Evolutionary conservation across 2,329 filamentous ascomycete genomes (phyloP).

Genomic region (Nemania sp.): DNA sequence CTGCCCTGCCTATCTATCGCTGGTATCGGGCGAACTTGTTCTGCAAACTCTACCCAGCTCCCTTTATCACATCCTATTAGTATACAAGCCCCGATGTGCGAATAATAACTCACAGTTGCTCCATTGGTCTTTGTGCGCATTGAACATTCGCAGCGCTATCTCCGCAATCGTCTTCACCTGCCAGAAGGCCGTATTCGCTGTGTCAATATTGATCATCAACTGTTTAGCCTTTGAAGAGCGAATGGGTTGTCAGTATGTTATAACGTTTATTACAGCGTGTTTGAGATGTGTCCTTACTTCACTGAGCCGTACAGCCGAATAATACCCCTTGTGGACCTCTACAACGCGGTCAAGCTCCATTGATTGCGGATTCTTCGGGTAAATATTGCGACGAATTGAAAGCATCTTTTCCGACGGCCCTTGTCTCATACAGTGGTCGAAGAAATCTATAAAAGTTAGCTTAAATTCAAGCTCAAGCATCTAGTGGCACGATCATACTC

Average conservation of each 20-base stretch:
- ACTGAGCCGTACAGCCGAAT: slow-evolving; percentile 80
- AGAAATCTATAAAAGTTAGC: slow-evolving; percentile 61
- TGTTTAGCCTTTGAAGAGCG: slow-evolving; percentile 49
- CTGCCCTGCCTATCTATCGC: slow-evolving; percentile 28
- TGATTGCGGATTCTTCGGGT: slow-evolving; percentile 57
- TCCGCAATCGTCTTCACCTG: slow-evolving; percentile 46
- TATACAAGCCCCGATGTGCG: slow-evolving; percentile 9
- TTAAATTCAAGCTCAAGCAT: background rate
- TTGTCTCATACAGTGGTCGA: slow-evolving; percentile 87
- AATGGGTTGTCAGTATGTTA: background rate
- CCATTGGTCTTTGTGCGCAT: slow-evolving; percentile 36
- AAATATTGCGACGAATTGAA: slow-evolving; percentile 83
- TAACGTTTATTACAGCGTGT: too few relatives aligned
- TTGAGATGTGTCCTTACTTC: slow-evolving; percentile 48
- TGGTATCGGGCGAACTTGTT: slow-evolving; percentile 44
- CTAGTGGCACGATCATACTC: slow-evolving; percentile 53
- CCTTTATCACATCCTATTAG: slow-evolving; percentile 42
- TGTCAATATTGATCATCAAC: slow-evolving; percentile 85
- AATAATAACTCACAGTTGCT: slow-evolving; percentile 35
- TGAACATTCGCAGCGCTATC: slow-evolving; percentile 37
- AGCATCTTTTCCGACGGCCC: slow-evolving; percentile 70
- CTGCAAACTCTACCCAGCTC: slow-evolving; percentile 35
- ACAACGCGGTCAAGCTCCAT: slow-evolving; percentile 66
- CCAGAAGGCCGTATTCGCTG: slow-evolving; percentile 93
- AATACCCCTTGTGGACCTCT: slow-evolving; percentile 86